A percentile compares a stretch with the other conserved stretches of the same genome.
Evolutionary conservation across 2,329 filamentous ascomycete genomes (phyloP).

Genomic region (Colletotrichum tabaci): DNA sequence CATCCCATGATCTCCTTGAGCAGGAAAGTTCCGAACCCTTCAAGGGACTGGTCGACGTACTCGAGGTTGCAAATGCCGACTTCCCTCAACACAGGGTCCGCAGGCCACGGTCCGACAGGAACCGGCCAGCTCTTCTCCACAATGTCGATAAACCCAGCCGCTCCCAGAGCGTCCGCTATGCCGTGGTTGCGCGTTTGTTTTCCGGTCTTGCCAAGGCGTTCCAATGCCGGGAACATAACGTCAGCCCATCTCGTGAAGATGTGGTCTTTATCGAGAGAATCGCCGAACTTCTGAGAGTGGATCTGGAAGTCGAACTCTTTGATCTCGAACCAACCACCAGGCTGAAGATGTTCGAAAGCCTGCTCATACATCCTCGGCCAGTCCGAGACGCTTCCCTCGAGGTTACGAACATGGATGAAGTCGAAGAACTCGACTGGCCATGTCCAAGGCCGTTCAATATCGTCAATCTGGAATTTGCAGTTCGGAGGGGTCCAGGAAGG

Average conservation of each 20-base stretch:
- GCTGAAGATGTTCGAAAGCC: slow-evolving; percentile 57
- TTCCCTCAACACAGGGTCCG: slow-evolving; percentile 59
- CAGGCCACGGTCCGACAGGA: slow-evolving; percentile 63
- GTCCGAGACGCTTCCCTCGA: slow-evolving; percentile 64
- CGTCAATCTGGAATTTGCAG: slow-evolving; percentile 55
- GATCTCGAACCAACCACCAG: slow-evolving; percentile 53
- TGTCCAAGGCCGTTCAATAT: slow-evolving; percentile 61
- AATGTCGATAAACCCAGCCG: slow-evolving; percentile 58
- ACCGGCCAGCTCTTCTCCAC: slow-evolving; percentile 57
- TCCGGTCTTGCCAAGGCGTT: slow-evolving; percentile 45
- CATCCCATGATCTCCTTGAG: slow-evolving; percentile 48
- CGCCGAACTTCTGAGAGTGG: neutral
- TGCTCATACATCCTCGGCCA: slow-evolving; percentile 66
- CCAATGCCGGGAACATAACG: slow-evolving; percentile 46
- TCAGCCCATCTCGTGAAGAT: slow-evolving; percentile 49
- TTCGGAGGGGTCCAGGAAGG: slow-evolving; percentile 64
- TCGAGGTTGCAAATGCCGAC: slow-evolving; percentile 54
- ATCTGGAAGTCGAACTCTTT: slow-evolving; percentile 45
- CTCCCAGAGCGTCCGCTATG: slow-evolving; percentile 43
- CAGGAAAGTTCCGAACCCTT: slow-evolving; percentile 48
- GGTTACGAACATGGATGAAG: slow-evolving; percentile 70
- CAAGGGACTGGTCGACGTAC: slow-evolving; percentile 49
- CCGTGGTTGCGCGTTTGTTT: slow-evolving; percentile 42
- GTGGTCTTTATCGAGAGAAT: slow-evolving; percentile 27
- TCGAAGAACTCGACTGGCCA: slow-evolving; percentile 64